These are phyloP conservation scores for Debaryomycetaceae sp. DNA, from an alignment of 1,139 yeast genomes.

Conservation along the genomic window DNA sequence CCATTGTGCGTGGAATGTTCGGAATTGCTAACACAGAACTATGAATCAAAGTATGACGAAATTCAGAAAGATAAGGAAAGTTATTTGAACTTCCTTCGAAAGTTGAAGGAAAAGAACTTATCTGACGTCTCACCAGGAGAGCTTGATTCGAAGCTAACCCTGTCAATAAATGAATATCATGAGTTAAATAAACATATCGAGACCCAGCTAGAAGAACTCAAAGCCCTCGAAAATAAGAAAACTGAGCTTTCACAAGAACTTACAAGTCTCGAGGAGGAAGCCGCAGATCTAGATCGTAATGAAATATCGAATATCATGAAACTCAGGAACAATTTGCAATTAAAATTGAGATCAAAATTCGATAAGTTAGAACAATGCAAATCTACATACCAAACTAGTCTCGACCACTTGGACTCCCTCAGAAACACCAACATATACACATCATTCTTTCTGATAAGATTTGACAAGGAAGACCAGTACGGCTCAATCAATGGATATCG, in stretches of 20 bases:
- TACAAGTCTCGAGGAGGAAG: constrained; percentile 33
- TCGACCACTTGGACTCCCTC: constrained; percentile 64
- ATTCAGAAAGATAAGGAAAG: constrained; percentile 75
- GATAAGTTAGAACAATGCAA: constrained; percentile 59
- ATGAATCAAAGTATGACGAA: constrained; percentile 70
- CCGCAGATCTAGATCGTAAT: constrained; percentile 31
- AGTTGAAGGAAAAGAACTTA: constrained; percentile 52
- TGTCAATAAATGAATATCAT: constrained; percentile 42
- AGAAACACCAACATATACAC: constrained; percentile 77
- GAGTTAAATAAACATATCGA: constrained; percentile 29
- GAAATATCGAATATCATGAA: constrained; percentile 45
- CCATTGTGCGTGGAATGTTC: constrained; percentile 92
- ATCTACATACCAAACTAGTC: constrained; percentile 57
- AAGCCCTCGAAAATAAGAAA: constrained; percentile 41
- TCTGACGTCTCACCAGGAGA: constrained; percentile 13
- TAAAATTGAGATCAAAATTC: constrained; percentile 45
- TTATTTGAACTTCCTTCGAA: constrained; percentile 69
- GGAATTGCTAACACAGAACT: constrained; percentile 57
- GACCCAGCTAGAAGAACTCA: constrained; percentile 40
- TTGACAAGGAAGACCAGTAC: constrained; percentile 62
- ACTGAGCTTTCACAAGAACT: constrained; percentile 39
- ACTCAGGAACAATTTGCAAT: constrained; percentile 50
- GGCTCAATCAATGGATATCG: constrained; percentile 87
- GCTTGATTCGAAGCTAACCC: constrained; percentile 34
- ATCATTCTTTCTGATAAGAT: constrained; percentile 77